Base-by-base conservation (phyloP, 768 basidiomycete species). In the Psilocybe azurescens region DNA sequence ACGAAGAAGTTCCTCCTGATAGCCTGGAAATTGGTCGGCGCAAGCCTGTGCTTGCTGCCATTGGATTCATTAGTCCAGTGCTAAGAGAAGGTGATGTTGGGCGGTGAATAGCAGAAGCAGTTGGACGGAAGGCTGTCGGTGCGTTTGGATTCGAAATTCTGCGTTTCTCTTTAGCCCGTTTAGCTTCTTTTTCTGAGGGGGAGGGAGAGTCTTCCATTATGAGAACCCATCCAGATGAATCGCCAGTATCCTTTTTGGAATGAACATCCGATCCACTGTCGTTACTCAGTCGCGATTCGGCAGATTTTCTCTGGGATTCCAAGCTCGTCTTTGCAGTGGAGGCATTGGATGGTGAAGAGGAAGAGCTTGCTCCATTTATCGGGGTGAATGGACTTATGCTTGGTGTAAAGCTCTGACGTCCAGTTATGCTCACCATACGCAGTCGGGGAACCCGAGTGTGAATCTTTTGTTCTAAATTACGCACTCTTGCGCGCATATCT, bases 131-230 rank as follows among this genome's bases (percentile, higher is more conserved):
- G 11, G 85, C 79, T 9, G 79, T 77, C 16, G 84, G 81, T 30
- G 80, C 83, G 54, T 81, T 78, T 20, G 90, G 89, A 64, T 88
- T 91, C 16, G 89, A 86, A 39, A 83, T 72, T 67, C 89, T 81
- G 60, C 89, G 80, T 61, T 80, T 78, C 28, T 74, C 76, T 62
- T 70, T 75, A 18, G 65, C 51, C 16, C 68, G 69, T 69, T 87
- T 86, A 62, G 83, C 81, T 57, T 82, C 82, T 63, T 78, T 89
- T 78, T 89, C 32, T 78, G 79, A 20, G 89, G 90, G 90, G 14
- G 87, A 88, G 24, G 91, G 89, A 2, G 89, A 89, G 70, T 93
- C 93, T 65, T 94, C 93, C 91, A 93, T 93, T 53, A 94, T 91
- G 39, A 94, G 83, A 46, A 94, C 92, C 92, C 92, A 94, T 58